Base-by-base conservation (phyloP, 2,329 filamentous ascomycete species). In the Colletotrichum melonis region DNA sequence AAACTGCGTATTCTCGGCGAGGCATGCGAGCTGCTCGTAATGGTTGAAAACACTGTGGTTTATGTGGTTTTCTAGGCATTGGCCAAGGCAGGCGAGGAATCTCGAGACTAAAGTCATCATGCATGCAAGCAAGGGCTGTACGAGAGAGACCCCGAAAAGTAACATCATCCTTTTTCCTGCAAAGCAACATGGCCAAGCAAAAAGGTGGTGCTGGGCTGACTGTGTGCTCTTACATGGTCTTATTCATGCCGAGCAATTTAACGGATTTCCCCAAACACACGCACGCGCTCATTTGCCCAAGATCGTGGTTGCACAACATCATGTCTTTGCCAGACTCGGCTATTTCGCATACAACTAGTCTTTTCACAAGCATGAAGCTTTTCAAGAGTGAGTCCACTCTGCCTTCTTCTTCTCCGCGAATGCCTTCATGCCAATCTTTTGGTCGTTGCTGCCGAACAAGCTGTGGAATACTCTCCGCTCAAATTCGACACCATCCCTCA, bases 361-460 rank as follows among this genome's bases (percentile, higher is more conserved):
- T 9, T 8, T 35, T 35, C 12, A 19, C 26, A 30, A 28, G 6
- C 30, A 28, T 30, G 32, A 12, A 14, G 22, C 12, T 16, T 14
- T 28, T 63, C 89, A 97, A 81, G 94, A 91, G 82, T 98, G 88
- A 74, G 89, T 92, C 96, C 97, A 99, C 82, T 97, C 92, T 0
- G 97, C 86, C 89, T 97, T 97, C 86, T 94, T 91, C 91, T 98
- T 98, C 84, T 95, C 94, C 2, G 94, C 93, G 88, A 99, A 99
- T 14, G 97, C 97, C 82, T 92, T 92, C 97, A 98, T 92, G 83
- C 95, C 95, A 82, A 98, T 94, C 88, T 98, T 99, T 86, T 99
- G 97, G 84, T 99, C 97, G 85, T 94, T 90, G 81, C 93, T 97
- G 26, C 96, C 97, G 86, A 99, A 99, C 79, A 98, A 81, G 30